Conservation (phyloP, 1,284 basidiomycete genomes). For the Ganoderma multipileum region DNA sequence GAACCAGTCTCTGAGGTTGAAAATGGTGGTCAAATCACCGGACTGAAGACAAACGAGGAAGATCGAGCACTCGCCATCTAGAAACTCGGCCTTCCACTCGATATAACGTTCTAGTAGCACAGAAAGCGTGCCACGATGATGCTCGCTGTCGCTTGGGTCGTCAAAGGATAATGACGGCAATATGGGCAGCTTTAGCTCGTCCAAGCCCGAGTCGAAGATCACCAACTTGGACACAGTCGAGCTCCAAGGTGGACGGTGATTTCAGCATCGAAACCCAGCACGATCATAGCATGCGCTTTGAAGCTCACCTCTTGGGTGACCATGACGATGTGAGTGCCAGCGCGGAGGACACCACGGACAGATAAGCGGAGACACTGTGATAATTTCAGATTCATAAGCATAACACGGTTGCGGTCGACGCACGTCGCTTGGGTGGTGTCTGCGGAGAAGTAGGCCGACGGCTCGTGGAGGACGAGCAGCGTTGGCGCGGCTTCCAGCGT, state of each 20-base stretch:
- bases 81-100: constrained; percentile 28
- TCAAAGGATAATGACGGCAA: constrained; percentile 42
- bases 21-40: neutral
- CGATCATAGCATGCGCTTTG: neutral
- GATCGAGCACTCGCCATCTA: constrained; percentile 10
- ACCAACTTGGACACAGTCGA: constrained; percentile 50
- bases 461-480: constrained; percentile 68
- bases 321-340: constrained; percentile 45
- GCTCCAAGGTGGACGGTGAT: neutral
- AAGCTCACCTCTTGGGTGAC: constrained; percentile 36
- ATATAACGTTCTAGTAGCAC: constrained; percentile 32
- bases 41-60: neutral
- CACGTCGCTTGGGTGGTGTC: constrained; percentile 39
- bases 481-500: constrained; percentile 54
- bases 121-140: constrained; percentile 21
- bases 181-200: constrained; percentile 62
- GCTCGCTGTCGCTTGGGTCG: constrained; percentile 12
- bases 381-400: neutral
- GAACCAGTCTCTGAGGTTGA: too few relatives aligned
- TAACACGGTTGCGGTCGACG: constrained; percentile 12
- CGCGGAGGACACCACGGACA: constrained; percentile 53
- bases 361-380: constrained; percentile 53
- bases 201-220: constrained; percentile 70
- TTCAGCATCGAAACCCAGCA: neutral
- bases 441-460: constrained; percentile 62